phyloP scores from a whole-genome alignment of 1,139 yeast species.

The Saccharomyces hybrid region DNA sequence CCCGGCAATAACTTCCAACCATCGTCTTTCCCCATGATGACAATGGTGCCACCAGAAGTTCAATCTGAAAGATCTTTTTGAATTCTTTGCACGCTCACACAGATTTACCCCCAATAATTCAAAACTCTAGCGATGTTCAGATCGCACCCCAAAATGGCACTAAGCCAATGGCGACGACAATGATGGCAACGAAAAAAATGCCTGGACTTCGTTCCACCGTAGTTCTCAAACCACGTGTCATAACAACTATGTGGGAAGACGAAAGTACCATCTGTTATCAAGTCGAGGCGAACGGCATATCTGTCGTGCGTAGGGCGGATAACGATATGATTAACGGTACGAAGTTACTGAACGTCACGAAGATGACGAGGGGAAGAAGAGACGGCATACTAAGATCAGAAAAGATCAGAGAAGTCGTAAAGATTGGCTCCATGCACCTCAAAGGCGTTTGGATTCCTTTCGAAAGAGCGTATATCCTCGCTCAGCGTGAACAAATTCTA shows the following conservation, averaged over 20 bases:
- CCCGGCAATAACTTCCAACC: background rate
- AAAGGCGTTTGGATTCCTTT: constrained; percentile 98
- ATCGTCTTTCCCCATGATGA: background rate
- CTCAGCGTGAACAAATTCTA: constrained; percentile 81
- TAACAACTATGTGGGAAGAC: constrained; percentile 96
- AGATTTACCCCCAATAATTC: background rate
- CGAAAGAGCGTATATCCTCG: constrained; percentile 86
- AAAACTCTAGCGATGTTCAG: background rate
- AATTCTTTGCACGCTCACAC: background rate
- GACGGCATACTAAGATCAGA: constrained; percentile 90
- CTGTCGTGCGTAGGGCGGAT: constrained; percentile 89
- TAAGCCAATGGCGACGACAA: background rate
- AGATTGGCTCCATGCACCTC: constrained; percentile 93
- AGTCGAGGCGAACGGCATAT: constrained; percentile 85
- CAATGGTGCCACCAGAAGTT: background rate
- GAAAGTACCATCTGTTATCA: constrained; percentile 91
- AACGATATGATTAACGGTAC: constrained; percentile 93
- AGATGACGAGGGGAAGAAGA: constrained; percentile 91
- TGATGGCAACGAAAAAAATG: background rate
- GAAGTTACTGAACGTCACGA: constrained; percentile 82
- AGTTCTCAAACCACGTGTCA: constrained; percentile 56
- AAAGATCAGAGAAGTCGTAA: constrained; percentile 83
- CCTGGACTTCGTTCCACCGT: background rate
- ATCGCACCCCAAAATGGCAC: background rate
- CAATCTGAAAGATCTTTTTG: background rate